Conservation (phyloP, 1,284 basidiomycete genomes). For the Ustilago bromivora region DNA sequence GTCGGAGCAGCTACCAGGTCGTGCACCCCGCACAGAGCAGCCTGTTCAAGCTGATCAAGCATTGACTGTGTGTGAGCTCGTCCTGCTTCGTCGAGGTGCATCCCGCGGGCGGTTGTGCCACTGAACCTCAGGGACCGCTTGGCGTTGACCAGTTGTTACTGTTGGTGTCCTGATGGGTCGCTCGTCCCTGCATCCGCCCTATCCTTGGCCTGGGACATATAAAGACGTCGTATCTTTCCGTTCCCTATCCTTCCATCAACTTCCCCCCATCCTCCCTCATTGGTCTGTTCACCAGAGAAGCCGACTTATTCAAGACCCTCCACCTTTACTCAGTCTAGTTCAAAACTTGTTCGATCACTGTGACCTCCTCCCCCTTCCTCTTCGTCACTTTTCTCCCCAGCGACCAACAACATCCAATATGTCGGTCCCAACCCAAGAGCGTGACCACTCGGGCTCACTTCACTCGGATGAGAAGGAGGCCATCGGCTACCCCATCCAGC, state of each 20-base stretch:
- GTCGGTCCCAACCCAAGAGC: constrained; percentile 23
- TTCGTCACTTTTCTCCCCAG: neutral
- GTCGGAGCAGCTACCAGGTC: constrained; percentile 7
- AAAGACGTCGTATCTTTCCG: constrained; percentile 14
- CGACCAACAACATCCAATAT: constrained; percentile 5
- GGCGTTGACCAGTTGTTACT: neutral
- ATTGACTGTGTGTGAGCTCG: neutral
- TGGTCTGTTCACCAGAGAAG: constrained; percentile 6
- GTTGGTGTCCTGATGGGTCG: neutral
- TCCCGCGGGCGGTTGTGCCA: constrained; percentile 7
- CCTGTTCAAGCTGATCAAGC: neutral
- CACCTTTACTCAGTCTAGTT: neutral
- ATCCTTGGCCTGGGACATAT: constrained; percentile 4
- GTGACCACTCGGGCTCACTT: constrained; percentile 46
- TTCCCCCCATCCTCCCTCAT: neutral
- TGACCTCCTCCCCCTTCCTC: neutral
- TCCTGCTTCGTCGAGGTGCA: constrained; percentile 1
- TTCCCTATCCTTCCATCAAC: neutral
- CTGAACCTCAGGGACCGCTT: neutral
- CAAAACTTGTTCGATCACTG: neutral
- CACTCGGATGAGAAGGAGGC: constrained; percentile 49
- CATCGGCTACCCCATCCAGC: constrained; percentile 35
- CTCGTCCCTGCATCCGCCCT: neutral
- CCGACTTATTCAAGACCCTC: constrained; percentile 7
- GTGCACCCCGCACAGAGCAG: constrained; percentile 29